Conservation (phyloP, 1,284 basidiomycete genomes). For the Malassezia restricta region DNA sequence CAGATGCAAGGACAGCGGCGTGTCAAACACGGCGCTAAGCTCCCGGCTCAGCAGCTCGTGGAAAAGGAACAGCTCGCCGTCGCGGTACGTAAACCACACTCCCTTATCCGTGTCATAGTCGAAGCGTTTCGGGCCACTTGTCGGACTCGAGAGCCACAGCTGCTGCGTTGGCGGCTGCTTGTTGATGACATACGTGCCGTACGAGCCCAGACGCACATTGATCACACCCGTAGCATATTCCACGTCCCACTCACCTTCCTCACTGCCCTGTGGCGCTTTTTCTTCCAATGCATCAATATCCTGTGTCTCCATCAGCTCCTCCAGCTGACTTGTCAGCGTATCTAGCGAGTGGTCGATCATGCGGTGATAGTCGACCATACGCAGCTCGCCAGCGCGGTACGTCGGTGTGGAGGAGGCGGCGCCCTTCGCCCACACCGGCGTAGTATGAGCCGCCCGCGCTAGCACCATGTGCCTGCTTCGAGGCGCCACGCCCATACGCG, state of each 20-base stretch:
- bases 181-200: conserved; percentile 97
- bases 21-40: conserved; percentile 27
- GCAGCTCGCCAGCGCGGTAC: neutral
- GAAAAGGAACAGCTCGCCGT: conserved; percentile 25
- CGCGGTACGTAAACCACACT: conserved; percentile 37
- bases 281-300: conserved; percentile 30
- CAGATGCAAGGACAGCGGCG: conserved; percentile 8
- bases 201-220: conserved; percentile 65
- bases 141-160: conserved; percentile 90
- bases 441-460: neutral
- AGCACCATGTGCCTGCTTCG: too few relatives aligned
- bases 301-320: conserved; percentile 60
- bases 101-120: conserved; percentile 30
- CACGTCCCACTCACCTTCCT: conserved; percentile 58
- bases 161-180: conserved; percentile 99
- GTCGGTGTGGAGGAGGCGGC: neutral
- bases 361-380: conserved; percentile 54
- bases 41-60: conserved; percentile 29
- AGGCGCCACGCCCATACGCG: too few relatives aligned
- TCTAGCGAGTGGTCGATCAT: conserved; percentile 75
- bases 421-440: neutral
- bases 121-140: conserved; percentile 42
- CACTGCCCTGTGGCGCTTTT: conserved; percentile 5
- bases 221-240: conserved; percentile 90
- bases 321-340: conserved; percentile 63